Evolutionary conservation across 768 basidiomycete genomes (phyloP), one percentile per base, ranked within the genome.

Genomic region (Boletus vinaceobasis): DNA sequence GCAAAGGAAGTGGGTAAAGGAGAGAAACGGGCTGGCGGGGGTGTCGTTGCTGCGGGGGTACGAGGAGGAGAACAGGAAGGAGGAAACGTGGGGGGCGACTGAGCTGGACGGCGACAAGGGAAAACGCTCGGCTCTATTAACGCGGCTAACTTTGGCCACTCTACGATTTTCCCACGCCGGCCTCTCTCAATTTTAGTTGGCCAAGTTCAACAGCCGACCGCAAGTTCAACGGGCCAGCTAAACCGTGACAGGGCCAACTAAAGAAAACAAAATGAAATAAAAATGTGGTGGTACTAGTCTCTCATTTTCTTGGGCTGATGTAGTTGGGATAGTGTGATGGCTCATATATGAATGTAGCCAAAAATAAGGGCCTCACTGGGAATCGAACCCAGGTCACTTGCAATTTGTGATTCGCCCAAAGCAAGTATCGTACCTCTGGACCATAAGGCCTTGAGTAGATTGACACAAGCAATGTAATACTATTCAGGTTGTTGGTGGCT

Each of bases 361-460:
- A 60, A 65, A 55, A 21, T 0, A 9, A 0, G 71, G 70, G 71
- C 71, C 67, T 63, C 56, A 57, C 72, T 66, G 71, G 65, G 69
- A 73, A 69, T 71, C 67, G 71, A 71, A 71, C 70, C 68, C 67
- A 71, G 67, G 70, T 58, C 70, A 73, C 70, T 73, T 69, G 67
- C 63, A 69, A 7, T 67, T 62, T 62, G 67, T 36, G 52, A 15
- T 33, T 0, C n/a, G 39, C 69, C 69, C 69, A 70, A 71, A 73
- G 69, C 71, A 70, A 71, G 65, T 70, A 68, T 68, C 68, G 71
- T 71, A 71, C 70, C 71, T 73, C 70, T 71, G 58, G 71, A 70
- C 71, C 58, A 71, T 58, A 66, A 65, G 68, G 70, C 68, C 61
- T 7, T 40, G 37, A 1, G 23, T 23, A 23, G 23, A 23, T 23